Conservation (phyloP, 495 filamentous ascomycete species). For the Aspergillus haitiensis region DNA sequence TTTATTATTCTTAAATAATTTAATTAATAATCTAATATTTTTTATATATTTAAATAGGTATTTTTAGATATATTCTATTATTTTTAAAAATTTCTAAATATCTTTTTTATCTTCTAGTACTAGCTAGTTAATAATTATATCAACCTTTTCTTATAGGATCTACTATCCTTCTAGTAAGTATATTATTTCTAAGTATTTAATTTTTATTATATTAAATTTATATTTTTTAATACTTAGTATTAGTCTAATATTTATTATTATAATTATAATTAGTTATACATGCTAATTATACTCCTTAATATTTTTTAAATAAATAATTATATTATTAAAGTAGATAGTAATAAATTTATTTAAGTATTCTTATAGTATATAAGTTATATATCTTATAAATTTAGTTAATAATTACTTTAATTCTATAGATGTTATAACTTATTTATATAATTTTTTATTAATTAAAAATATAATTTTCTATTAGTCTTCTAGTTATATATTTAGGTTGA, state of each 20-base stretch:
- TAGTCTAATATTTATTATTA: slow-evolving; percentile 14
- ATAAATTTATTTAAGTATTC: slow-evolving; percentile 18
- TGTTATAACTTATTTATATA: slow-evolving; percentile 7
- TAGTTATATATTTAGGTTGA: slow-evolving; percentile 7
- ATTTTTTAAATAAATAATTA: slow-evolving; percentile 14
- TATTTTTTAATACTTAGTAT: slow-evolving; percentile 14
- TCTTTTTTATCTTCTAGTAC: too few species aligned
- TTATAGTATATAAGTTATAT: slow-evolving; percentile 11
- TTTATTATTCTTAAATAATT: too few species aligned
- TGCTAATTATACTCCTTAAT: slow-evolving; percentile 12
- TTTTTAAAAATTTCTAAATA: too few species aligned
- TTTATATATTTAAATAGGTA: too few species aligned
- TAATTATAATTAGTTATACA: slow-evolving; percentile 13
- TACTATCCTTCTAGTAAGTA: background rate
- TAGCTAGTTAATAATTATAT: too few species aligned
- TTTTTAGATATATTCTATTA: too few species aligned
- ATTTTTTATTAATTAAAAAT: slow-evolving; percentile 9
- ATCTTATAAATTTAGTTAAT: slow-evolving; percentile 5
- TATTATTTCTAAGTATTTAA: slow-evolving; percentile 8
- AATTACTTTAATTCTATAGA: background rate
- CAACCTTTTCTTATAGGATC: too few species aligned
- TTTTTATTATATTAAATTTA: slow-evolving; percentile 8
- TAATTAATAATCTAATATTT: too few species aligned
- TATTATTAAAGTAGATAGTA: slow-evolving; percentile 20
- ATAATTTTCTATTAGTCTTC: slow-evolving; percentile 9